Percentiles rank a stretch among this genome's conserved stretches.
phyloP scores from a whole-genome alignment of 2,329 filamentous ascomycete genomes.

The Gnomoniopsis sp. region DNA sequence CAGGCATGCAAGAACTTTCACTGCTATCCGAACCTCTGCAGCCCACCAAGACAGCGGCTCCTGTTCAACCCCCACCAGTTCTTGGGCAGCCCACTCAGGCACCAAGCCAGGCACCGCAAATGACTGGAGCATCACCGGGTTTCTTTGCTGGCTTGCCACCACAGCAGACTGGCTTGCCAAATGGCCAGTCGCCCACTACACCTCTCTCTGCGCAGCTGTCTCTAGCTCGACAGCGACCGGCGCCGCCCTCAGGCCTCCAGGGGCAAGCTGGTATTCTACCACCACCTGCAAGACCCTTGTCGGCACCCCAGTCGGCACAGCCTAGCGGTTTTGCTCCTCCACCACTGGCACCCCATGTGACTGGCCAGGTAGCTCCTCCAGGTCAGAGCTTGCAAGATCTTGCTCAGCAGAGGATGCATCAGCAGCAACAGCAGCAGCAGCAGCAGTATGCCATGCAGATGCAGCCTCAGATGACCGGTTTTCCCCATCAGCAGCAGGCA shows the following conservation, averaged over 20 bases:
- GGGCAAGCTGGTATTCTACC: slow-evolving; percentile 64
- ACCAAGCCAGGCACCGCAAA: slow-evolving; percentile 38
- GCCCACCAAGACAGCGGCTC: slow-evolving; percentile 40
- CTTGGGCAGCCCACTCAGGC: slow-evolving; percentile 30
- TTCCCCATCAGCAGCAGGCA: slow-evolving; percentile 35
- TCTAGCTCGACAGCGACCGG: slow-evolving; percentile 64
- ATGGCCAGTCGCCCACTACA: slow-evolving; percentile 36
- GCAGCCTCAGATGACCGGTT: slow-evolving; percentile 35
- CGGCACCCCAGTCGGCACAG: slow-evolving; percentile 79
- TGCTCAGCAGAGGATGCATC: slow-evolving; percentile 50
- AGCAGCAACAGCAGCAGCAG: slow-evolving; percentile 39
- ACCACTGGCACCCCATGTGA: slow-evolving; percentile 79
- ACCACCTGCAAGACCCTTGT: slow-evolving; percentile 75
- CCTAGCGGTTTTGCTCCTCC: slow-evolving; percentile 70
- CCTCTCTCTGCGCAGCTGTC: slow-evolving; percentile 39
- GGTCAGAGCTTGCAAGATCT: slow-evolving; percentile 77
- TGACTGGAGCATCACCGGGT: slow-evolving; percentile 53
- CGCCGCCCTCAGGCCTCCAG: slow-evolving; percentile 61
- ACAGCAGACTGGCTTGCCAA: slow-evolving; percentile 44
- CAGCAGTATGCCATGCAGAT: slow-evolving; percentile 53
- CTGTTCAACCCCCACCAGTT: slow-evolving; percentile 30
- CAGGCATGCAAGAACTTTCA: slow-evolving; percentile 61
- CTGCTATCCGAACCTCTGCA: slow-evolving; percentile 51
- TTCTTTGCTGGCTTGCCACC: slow-evolving; percentile 51
- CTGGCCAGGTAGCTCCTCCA: slow-evolving; percentile 69